Evolutionary conservation across 331 rosid species (phyloP).

Genomic region (Prunus yedoensis): DNA sequence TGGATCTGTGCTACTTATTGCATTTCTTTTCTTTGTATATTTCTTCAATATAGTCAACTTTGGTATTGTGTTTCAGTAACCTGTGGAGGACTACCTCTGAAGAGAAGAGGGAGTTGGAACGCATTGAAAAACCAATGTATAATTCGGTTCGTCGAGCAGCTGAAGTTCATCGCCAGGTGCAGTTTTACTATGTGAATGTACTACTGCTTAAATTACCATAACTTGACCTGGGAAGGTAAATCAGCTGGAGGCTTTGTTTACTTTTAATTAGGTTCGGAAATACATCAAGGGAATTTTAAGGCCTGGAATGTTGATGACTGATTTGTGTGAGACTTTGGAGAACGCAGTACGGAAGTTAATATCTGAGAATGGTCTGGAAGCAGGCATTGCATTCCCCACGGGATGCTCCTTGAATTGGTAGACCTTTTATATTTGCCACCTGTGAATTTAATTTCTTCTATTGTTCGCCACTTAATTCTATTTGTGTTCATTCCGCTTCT

Average conservation of each 20-base stretch:
- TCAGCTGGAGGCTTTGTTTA: conserved; percentile 19
- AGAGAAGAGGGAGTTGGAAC: conserved; percentile 98
- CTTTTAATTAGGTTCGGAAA: conserved; percentile 69
- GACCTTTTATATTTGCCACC: conserved; percentile 4
- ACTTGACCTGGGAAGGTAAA: not conserved
- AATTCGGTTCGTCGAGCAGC: conserved; percentile 98
- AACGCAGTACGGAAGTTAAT: conserved; percentile 83
- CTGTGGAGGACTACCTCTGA: conserved; percentile 94
- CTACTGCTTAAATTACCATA: conserved; percentile 4
- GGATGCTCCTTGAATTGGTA: conserved; percentile 98
- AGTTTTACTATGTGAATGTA: conserved; percentile 12
- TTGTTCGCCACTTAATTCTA: not conserved
- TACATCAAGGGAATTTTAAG: conserved; percentile 73
- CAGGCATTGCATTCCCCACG: conserved; percentile 98
- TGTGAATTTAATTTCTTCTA: not conserved
- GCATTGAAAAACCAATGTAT: conserved; percentile 85
- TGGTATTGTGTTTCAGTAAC: conserved; percentile 52
- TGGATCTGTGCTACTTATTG: not conserved
- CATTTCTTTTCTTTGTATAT: conserved; percentile 12
- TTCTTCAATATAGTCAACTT: conserved; percentile 2
- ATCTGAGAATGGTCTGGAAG: conserved; percentile 88
- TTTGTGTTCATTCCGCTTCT: conserved; percentile 18
- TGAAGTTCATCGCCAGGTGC: conserved; percentile 98
- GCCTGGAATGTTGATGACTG: conserved; percentile 97
- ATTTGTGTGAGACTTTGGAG: conserved; percentile 92